Evolutionary conservation across 2,329 filamentous ascomycete genomes (phyloP), one percentile per base, ranked within the genome.

Genomic region (Penicillium brasilianum): DNA sequence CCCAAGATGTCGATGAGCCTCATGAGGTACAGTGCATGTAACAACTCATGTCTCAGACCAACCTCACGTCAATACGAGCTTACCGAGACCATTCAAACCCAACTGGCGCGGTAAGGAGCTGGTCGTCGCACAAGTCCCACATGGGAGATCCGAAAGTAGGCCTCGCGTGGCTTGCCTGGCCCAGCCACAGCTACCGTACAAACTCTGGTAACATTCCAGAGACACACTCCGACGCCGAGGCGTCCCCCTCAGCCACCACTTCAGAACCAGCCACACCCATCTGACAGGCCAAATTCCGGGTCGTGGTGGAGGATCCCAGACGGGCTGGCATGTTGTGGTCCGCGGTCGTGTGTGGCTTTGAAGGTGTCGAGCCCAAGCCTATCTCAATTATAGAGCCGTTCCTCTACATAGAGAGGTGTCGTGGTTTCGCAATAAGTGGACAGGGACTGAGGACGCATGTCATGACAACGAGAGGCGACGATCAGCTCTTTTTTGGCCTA

Each of bases 381-480:
- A 8, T 16, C n/a, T 16, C 20, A 30, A 30, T 39, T 37, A 32
- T 10, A 30, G 48, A 36, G 16, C 28, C 28, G 7, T 3, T 18
- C 10, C 16, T 22, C 18, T 11, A 25, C 8, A 11, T 30, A 16
- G 8, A 22, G 34, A 14, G 41, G 36, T 50, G 30, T 44, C 36
- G 52, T 52, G 58, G 58, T 59, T 59, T 59, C 58, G 44, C 20
- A 59, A 55, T 52, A 20, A 59, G 44, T 52, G 58, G 39, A 36
- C 49, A 57, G 32, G 48, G 54, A 48, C 58, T 57, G 54, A 57
- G 10, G 55, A 16, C 25, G 44, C 37, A 39, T 25, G 25, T 16
- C 44, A 48, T 46, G 10, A 9, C 2, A 34, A 30, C n/a, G n/a
- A 11, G 9, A 7, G 20, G 16, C 14, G 20, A 53, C 28, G 48